phyloP scores from a whole-genome alignment of 352 stramenopile genomes.

The Pseudoperonospora humuli region DNA sequence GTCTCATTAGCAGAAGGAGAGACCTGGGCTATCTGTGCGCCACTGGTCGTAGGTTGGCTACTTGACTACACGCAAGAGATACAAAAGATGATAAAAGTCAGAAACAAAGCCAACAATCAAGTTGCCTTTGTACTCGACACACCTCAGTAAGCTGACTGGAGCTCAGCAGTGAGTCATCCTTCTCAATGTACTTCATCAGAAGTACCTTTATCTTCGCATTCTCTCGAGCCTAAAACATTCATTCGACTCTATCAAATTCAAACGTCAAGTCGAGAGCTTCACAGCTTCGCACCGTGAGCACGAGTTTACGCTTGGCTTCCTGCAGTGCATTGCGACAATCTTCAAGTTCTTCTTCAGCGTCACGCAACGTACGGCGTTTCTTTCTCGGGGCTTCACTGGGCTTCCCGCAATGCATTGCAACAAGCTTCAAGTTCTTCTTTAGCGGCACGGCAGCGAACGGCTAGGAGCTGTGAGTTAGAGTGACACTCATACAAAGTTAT shows the following conservation, averaged over 20 bases:
- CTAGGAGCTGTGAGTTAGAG: too few relatives aligned
- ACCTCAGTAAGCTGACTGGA: conserved; percentile 63
- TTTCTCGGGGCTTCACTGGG: conserved; percentile 33
- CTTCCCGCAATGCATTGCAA: neutral
- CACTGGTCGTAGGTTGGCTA: conserved; percentile 14
- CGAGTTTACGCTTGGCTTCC: conserved; percentile 56
- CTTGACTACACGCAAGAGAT: conserved; percentile 14
- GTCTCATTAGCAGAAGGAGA: conserved; percentile 12
- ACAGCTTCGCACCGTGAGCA: conserved; percentile 35
- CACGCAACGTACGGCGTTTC: conserved; percentile 63
- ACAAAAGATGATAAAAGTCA: neutral
- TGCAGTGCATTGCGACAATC: conserved; percentile 36
- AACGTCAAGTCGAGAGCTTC: neutral
- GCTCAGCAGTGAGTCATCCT: conserved; percentile 70
- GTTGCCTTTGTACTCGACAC: neutral
- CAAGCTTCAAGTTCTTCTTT: neutral
- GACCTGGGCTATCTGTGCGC: neutral
- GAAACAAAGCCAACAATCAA: neutral
- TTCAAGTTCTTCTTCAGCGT: conserved; percentile 55
- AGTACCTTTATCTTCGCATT: conserved; percentile 85
- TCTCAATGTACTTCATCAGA: conserved; percentile 83
- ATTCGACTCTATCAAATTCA: neutral
- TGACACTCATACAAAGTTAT: too few relatives aligned
- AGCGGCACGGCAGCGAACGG: too few relatives aligned
- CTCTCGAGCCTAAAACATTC: conserved; percentile 43